Evolutionary conservation across 352 stramenopile genomes (phyloP).

Genomic region (Phytophthora melonis): DNA sequence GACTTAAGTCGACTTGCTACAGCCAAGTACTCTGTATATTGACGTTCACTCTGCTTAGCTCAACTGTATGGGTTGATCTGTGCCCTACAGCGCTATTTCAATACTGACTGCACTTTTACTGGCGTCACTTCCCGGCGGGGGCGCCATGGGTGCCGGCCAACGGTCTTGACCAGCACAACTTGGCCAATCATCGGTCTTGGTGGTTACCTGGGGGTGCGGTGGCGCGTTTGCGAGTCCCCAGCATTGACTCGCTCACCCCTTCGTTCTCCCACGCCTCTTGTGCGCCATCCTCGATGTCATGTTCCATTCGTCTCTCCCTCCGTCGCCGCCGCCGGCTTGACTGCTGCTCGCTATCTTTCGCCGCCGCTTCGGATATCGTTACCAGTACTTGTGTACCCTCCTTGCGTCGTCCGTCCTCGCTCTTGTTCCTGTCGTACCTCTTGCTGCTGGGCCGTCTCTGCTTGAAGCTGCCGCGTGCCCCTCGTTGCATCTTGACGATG

Average conservation of each 20-base stretch:
- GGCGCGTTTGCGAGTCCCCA: not conserved
- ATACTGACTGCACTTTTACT: not conserved
- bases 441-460: not conserved
- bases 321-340: not conserved
- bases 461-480: not conserved
- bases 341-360: not conserved
- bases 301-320: not conserved
- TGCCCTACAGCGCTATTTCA: not conserved
- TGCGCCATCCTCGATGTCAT: not conserved
- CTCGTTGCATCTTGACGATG: too few relatives aligned
- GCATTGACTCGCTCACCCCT: not conserved
- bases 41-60: not conserved
- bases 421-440: not conserved
- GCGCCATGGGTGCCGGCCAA: not conserved
- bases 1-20: not conserved
- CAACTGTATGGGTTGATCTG: not conserved
- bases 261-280: not conserved
- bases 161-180: not conserved
- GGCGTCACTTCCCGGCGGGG: not conserved
- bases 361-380: not conserved
- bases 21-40: not conserved
- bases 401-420: not conserved
- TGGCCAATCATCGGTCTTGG: not conserved
- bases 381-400: not conserved
- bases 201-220: not conserved